A percentile compares a stretch with the other conserved stretches of the same genome.
Evolutionary conservation across 2,329 filamentous ascomycete species (phyloP).

Genomic region (Beauveria brongniartii): DNA sequence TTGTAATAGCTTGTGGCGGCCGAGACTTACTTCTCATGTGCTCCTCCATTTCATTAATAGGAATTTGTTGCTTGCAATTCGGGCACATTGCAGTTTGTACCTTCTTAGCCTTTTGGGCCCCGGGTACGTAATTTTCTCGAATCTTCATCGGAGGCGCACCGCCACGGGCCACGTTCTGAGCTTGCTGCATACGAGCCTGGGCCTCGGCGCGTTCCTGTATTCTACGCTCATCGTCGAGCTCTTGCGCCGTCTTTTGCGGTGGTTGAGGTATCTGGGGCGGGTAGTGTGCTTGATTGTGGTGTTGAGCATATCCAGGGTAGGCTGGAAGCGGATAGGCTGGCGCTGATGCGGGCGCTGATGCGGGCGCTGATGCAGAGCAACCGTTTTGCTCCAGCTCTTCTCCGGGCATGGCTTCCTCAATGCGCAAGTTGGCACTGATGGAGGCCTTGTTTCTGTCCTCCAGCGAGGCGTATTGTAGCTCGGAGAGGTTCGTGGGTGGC

Average conservation of each 20-base stretch:
- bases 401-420: constrained; percentile 92
- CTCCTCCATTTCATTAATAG: constrained; percentile 77
- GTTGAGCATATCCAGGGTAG: constrained; percentile 35
- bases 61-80: constrained; percentile 87
- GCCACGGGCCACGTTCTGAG: constrained; percentile 68
- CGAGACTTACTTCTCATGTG: constrained; percentile 71
- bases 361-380: constrained; percentile 28
- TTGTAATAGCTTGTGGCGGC: neutral
- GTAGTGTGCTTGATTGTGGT: constrained; percentile 22
- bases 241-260: constrained; percentile 33
- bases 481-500: constrained; percentile 79
- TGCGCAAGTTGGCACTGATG: constrained; percentile 70
- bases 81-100: constrained; percentile 71
- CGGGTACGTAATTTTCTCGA: constrained; percentile 84
- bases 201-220: constrained; percentile 57
- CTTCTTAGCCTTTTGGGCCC: constrained; percentile 62
- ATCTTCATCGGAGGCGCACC: constrained; percentile 73
- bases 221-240: constrained; percentile 55
- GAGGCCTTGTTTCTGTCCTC: constrained; percentile 93
- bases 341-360: constrained; percentile 23
- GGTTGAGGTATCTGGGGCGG: constrained; percentile 21
- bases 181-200: constrained; percentile 60
- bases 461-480: constrained; percentile 87
- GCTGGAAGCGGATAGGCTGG: constrained; percentile 35
- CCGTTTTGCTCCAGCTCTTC: constrained; percentile 54